phyloP scores from a whole-genome alignment of 2,329 filamentous ascomycete species.

The Zalaria sp. region DNA sequence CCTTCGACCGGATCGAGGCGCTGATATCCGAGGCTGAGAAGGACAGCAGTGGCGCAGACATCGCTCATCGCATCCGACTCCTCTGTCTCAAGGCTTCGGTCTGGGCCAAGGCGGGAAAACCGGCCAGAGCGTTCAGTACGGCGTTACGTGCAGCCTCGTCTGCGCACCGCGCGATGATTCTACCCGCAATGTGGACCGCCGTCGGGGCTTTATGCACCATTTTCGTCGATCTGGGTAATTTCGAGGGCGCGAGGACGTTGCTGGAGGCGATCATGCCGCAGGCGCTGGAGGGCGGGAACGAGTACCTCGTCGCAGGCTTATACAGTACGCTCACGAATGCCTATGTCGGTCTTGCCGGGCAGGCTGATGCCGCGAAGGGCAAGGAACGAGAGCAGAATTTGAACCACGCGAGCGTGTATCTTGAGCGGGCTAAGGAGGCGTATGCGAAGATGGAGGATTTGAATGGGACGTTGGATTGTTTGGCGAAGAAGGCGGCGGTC shows the following conservation, averaged over 20 bases:
- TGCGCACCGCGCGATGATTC: constrained; percentile 53
- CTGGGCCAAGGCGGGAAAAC: constrained; percentile 51
- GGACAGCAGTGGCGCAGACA: constrained; percentile 37
- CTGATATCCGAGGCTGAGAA: constrained; percentile 37
- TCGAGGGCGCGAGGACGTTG: constrained; percentile 49
- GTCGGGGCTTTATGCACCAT: constrained; percentile 54
- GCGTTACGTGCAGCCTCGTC: constrained; percentile 62
- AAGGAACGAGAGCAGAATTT: constrained; percentile 13
- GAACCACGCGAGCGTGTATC: constrained; percentile 11
- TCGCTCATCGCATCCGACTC: constrained; percentile 55
- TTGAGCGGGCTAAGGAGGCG: constrained; percentile 25
- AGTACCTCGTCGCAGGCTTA: constrained; percentile 46
- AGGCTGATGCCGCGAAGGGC: constrained; percentile 19
- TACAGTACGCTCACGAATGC: constrained; percentile 64
- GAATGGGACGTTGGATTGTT: constrained; percentile 59
- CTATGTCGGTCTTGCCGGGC: constrained; percentile 61
- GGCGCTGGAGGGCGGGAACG: constrained; percentile 53
- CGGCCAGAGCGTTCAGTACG: constrained; percentile 64
- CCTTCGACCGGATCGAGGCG: constrained; percentile 40
- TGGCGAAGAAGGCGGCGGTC: constrained; percentile 57
- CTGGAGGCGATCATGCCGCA: constrained; percentile 60
- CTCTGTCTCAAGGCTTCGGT: constrained; percentile 61
- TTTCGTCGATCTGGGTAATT: constrained; percentile 57
- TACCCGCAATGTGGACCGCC: constrained; percentile 60
- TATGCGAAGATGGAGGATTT: constrained; percentile 56